phyloP scores from a whole-genome alignment of 169 alveolate genomes.

The Plasmodium gonderi region DNA sequence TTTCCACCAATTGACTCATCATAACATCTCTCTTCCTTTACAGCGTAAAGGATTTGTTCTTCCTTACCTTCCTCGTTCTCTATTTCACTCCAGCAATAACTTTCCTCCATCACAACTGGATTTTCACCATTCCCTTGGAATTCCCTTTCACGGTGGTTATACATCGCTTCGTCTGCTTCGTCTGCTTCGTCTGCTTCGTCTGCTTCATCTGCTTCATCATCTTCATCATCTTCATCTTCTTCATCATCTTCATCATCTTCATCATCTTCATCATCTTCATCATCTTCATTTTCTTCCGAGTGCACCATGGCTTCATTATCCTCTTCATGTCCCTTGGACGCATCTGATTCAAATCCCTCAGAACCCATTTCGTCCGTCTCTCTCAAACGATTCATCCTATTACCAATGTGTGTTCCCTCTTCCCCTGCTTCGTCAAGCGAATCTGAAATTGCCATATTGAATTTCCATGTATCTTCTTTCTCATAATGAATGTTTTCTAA shows the following conservation, averaged over 20 bases:
- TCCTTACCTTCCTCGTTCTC: neutral
- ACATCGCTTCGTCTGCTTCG: neutral
- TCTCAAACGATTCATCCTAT: too few species aligned
- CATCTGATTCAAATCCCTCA: too few species aligned
- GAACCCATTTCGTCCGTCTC: too few species aligned
- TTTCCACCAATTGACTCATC: neutral
- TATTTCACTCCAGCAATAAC: neutral
- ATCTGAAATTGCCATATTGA: too few species aligned
- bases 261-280: neutral
- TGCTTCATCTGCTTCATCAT: neutral
- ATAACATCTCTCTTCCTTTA: neutral
- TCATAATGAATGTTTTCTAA: neutral
- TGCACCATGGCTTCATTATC: neutral
- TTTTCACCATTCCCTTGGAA: neutral
- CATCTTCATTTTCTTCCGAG: neutral
- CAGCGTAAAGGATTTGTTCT: neutral
- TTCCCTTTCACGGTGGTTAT: neutral
- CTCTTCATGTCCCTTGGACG: neutral
- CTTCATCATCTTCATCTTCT: neutral
- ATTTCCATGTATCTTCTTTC: neutral
- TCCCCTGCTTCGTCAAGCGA: conserved; percentile 31
- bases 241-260: neutral
- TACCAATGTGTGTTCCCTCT: too few species aligned
- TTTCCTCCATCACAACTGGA: neutral
- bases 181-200: neutral